Evolutionary conservation across 106 monocot species (phyloP).

Genomic region (Dendrobium catenatum): DNA sequence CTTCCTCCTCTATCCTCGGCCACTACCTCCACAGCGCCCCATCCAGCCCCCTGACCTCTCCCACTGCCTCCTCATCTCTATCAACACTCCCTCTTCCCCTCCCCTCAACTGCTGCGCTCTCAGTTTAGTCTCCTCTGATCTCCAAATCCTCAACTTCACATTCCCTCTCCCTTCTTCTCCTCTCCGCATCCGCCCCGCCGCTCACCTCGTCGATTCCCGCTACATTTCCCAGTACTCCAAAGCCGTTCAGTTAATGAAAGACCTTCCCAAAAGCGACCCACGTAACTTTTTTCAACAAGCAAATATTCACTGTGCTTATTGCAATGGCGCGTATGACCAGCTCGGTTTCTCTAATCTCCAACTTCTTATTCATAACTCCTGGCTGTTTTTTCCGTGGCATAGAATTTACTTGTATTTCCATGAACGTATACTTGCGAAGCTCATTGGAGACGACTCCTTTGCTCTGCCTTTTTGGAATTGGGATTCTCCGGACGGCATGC

Average conservation of each 20-base stretch:
- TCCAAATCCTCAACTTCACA: slow-evolving; percentile 12
- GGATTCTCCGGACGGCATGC: too few species aligned
- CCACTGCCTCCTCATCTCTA: background rate
- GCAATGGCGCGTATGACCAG: background rate
- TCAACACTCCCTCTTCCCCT: background rate
- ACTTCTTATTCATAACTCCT: too few species aligned
- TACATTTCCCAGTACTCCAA: slow-evolving; percentile 30
- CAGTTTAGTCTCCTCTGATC: background rate
- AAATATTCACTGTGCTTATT: slow-evolving; percentile 12
- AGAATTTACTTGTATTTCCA: too few species aligned
- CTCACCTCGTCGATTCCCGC: slow-evolving; percentile 21
- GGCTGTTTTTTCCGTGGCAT: too few species aligned
- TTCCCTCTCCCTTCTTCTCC: slow-evolving; percentile 11
- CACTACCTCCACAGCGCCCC: background rate
- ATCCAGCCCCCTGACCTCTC: background rate
- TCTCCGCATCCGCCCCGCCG: slow-evolving; percentile 34
- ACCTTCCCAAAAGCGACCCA: slow-evolving; percentile 34
- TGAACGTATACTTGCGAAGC: too few species aligned
- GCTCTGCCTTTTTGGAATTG: too few species aligned
- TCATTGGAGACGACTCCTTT: too few species aligned
- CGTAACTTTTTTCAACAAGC: slow-evolving; percentile 47
- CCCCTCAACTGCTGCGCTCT: slow-evolving; percentile 24
- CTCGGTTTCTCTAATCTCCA: background rate
- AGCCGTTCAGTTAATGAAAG: slow-evolving; percentile 33
- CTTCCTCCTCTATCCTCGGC: too few species aligned